phyloP scores from a whole-genome alignment of 1,284 basidiomycete species.

The Malassezia japonica region DNA sequence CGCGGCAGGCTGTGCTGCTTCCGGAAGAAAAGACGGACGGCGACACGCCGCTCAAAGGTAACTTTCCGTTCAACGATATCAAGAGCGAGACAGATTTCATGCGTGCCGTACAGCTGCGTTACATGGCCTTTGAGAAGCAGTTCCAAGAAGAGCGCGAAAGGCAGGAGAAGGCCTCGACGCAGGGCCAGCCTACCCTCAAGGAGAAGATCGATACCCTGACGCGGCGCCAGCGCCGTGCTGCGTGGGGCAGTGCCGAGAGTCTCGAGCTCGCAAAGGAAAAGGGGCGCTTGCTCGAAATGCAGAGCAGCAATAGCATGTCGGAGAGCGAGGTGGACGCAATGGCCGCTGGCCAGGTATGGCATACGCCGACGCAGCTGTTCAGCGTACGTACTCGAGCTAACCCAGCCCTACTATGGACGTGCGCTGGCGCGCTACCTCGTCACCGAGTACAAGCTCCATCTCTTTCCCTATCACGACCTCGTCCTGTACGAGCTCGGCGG shows the following conservation, averaged over 20 bases:
- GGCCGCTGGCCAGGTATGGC: constrained; percentile 82
- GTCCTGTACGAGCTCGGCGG: constrained; percentile 95
- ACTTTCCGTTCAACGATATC: constrained; percentile 64
- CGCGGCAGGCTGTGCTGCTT: constrained; percentile 40
- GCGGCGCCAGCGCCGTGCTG: neutral
- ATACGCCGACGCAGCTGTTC: constrained; percentile 96
- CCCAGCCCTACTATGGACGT: constrained; percentile 82
- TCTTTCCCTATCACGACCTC: constrained; percentile 90
- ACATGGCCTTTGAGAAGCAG: constrained; percentile 36
- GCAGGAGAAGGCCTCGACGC: constrained; percentile 4
- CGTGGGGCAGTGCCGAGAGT: constrained; percentile 19
- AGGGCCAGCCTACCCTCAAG: constrained; percentile 4
- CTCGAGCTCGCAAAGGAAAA: constrained; percentile 26
- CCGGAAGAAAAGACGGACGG: constrained; percentile 10
- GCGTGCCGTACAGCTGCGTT: constrained; percentile 62
- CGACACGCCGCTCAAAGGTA: constrained; percentile 12
- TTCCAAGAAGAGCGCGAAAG: neutral
- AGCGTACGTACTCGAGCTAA: constrained; percentile 58
- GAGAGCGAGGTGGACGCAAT: constrained; percentile 42
- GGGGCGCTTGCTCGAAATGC: constrained; percentile 31
- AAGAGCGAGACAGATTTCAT: constrained; percentile 69
- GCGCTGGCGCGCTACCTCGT: constrained; percentile 79
- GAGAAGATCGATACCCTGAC: constrained; percentile 2
- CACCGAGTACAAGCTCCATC: constrained; percentile 76
- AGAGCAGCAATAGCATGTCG: constrained; percentile 21